phyloP scores from a whole-genome alignment of 2,329 filamentous ascomycete species.

The Zymoseptoria passerinii region DNA sequence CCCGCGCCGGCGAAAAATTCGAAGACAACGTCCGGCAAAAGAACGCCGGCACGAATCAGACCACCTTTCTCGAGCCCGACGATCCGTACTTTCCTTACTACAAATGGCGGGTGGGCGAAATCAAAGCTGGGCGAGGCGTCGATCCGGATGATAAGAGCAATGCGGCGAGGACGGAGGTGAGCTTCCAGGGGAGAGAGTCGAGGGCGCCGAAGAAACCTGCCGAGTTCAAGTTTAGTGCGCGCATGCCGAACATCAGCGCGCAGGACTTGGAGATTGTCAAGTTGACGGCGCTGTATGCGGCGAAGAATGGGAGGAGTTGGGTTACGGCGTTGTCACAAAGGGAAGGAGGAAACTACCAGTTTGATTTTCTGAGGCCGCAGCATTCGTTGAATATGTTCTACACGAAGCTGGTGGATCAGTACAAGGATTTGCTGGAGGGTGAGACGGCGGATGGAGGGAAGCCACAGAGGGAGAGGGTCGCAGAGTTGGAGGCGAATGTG shows the following conservation, averaged over 20 bases:
- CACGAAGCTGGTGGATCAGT: constrained; percentile 85
- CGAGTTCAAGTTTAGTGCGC: constrained; percentile 86
- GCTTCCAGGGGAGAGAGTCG: constrained; percentile 52
- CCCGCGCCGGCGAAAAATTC: constrained; percentile 57
- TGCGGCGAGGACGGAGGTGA: constrained; percentile 20
- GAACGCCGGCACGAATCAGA: constrained; percentile 76
- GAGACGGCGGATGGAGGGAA: constrained; percentile 62
- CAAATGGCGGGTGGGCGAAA: constrained; percentile 79
- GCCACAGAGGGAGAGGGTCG: constrained; percentile 62
- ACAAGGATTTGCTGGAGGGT: constrained; percentile 66
- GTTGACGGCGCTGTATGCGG: constrained; percentile 82
- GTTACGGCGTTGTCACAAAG: constrained; percentile 83
- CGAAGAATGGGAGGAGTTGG: constrained; percentile 84
- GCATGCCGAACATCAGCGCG: constrained; percentile 94
- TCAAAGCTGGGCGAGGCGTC: constrained; percentile 73
- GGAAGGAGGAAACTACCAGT: constrained; percentile 85
- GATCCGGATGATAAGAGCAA: constrained; percentile 44
- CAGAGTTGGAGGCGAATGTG: constrained; percentile 64
- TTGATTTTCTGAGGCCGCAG: constrained; percentile 89
- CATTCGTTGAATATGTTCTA: constrained; percentile 97
- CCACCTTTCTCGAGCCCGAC: constrained; percentile 71
- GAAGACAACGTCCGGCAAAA: constrained; percentile 81
- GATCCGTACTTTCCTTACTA: constrained; percentile 88
- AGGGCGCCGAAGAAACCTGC: constrained; percentile 71
- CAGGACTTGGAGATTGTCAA: constrained; percentile 70